phyloP scores from a whole-genome alignment of 2,329 filamentous ascomycete species.

The Sphaerulina musiva region DNA sequence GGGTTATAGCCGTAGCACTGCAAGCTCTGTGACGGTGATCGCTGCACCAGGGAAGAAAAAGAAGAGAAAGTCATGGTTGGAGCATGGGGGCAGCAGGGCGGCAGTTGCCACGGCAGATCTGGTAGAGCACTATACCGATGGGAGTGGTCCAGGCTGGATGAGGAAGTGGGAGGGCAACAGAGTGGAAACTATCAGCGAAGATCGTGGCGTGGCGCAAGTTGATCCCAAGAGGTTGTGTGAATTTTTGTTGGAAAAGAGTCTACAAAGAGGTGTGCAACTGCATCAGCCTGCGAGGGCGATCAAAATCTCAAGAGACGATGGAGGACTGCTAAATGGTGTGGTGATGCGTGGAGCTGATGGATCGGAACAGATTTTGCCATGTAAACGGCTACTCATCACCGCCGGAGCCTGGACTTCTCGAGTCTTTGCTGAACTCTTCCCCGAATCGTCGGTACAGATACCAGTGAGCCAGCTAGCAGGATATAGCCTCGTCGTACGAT shows the following conservation, averaged over 20 bases:
- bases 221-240: constrained; percentile 61
- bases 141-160: constrained; percentile 53
- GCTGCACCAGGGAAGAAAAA: constrained; percentile 1
- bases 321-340: constrained; percentile 48
- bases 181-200: constrained; percentile 56
- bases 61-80: constrained; percentile 54
- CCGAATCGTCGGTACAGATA: constrained; percentile 46
- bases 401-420: constrained; percentile 65
- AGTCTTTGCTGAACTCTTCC: constrained; percentile 62
- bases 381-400: constrained; percentile 59
- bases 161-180: constrained; percentile 48
- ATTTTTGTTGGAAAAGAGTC: constrained; percentile 56
- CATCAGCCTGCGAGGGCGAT: constrained; percentile 58
- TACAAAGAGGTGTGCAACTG: constrained; percentile 56
- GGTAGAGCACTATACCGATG: constrained; percentile 29
- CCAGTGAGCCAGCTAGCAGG: constrained; percentile 60
- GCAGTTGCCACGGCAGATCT: constrained; percentile 41
- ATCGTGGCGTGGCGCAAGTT: constrained; percentile 58
- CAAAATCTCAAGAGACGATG: constrained; percentile 47
- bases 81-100: constrained; percentile 57
- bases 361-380: constrained; percentile 47
- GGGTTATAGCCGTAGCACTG: constrained; percentile 55
- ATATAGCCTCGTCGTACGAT: constrained; percentile 62
- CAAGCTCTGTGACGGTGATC: constrained; percentile 48
- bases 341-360: constrained; percentile 44